Base-by-base conservation (phyloP, 2,329 filamentous ascomycete genomes). In the Tolypocladium pustulatum region DNA sequence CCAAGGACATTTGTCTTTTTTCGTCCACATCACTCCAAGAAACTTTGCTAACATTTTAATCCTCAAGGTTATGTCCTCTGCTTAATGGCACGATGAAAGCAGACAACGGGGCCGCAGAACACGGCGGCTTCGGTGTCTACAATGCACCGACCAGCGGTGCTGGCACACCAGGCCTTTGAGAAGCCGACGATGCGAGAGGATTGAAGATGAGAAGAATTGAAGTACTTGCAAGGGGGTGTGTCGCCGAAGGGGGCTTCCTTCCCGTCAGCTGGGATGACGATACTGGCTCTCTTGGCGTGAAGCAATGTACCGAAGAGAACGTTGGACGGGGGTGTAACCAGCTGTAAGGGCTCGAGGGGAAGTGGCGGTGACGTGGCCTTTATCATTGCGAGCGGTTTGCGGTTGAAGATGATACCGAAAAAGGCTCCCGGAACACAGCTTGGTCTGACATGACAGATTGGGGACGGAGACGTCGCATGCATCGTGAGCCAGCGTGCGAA, bases 21-120 rank as follows among this genome's bases (percentile, higher is more conserved):
- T 51, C 20, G 13, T 20, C 12, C 13, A 22, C 34, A 30, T 20
- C 4, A 27, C 22, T 34, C 36, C 1, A 32, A 27, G 36, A 56
- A 5, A 34, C 38, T 2, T 56, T 51, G 60, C 66, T 68, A 62
- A 66, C 65, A 13, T n/a, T 10, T 46, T 41, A 2, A 6, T 58
- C 5, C 32, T 8, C 30, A 53, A 91, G 87, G 72, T 82, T 92
- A 67, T 95, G 90, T 71, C 90, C 90, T 54, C 79, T 94, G 71
- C 86, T 95, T 62, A 95, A 95, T 70, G 90, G 91, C 57, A 90
- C 88, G 37, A 88, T 88, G 77, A 87, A 88, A 63, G 75, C 77
- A 43, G 80, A 82, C 64, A 81, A 80, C 62, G 76, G 76, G 59
- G 74, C 75, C n/a, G 75, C 76, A 41, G 82, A 84, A 61, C 78